These are phyloP conservation scores for Syncephalastrum monosporum DNA, from an alignment of 371 early-diverging fungal species.

Conservation along the genomic window DNA sequence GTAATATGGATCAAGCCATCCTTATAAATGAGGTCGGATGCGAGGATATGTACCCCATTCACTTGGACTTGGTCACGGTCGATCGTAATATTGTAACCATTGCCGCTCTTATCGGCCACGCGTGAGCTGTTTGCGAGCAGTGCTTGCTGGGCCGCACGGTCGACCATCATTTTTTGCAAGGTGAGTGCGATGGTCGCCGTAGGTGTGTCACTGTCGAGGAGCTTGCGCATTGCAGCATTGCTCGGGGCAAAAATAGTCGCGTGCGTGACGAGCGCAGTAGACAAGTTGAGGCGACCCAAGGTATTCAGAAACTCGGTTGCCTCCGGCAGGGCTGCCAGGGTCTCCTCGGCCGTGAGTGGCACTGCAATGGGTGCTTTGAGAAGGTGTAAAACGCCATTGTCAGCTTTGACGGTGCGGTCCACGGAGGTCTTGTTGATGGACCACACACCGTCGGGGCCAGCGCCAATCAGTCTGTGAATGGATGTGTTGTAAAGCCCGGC, in stretches of 20 bases:
- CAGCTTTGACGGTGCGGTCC: constrained; percentile 3
- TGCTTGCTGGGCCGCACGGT: neutral
- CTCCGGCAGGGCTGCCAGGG: constrained; percentile 2
- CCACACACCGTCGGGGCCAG: constrained; percentile 8
- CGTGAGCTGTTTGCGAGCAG: neutral
- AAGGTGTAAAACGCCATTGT: constrained; percentile 8
- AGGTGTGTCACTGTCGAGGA: neutral
- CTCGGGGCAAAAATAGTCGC: constrained; percentile 14
- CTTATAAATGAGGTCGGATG: constrained; percentile 7
- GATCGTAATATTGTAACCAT: constrained; percentile 5
- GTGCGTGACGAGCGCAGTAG: constrained; percentile 6
- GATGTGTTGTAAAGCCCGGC: too few species aligned
- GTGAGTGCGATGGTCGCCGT: neutral
- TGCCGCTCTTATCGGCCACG: constrained; percentile 4
- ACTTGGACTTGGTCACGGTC: neutral
- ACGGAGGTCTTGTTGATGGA: constrained; percentile 6
- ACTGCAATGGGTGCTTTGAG: neutral
- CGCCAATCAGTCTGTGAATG: constrained; percentile 1
- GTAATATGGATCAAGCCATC: constrained; percentile 11
- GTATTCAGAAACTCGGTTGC: constrained; percentile 3
- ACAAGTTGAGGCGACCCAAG: constrained; percentile 2
- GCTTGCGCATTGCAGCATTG: constrained; percentile 6
- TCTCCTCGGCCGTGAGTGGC: constrained; percentile 5
- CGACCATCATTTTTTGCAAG: constrained; percentile 3
- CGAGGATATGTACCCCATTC: constrained; percentile 1